Conservation (phyloP, 2,329 filamentous ascomycete genomes). For the Neopestalotiopsis sp. region DNA sequence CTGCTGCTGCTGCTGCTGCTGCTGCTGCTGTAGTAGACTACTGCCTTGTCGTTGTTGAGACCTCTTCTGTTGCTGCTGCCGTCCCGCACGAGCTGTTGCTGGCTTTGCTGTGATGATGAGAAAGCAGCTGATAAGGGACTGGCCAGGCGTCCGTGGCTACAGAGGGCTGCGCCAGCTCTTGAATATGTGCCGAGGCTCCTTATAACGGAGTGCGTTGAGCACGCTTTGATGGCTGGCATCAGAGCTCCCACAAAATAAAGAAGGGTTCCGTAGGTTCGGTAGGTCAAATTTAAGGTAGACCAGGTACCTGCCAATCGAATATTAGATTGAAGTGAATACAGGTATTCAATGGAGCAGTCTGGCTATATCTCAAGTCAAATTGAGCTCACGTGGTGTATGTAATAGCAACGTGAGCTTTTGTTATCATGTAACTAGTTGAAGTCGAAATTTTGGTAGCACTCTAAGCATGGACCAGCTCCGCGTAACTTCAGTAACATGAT, state of each 20-base stretch:
- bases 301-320: not conserved
- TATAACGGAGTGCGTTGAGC: not conserved
- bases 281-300: too few species aligned
- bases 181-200: not conserved
- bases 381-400: not conserved
- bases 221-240: not conserved
- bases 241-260: not conserved
- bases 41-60: too few species aligned
- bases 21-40: too few species aligned
- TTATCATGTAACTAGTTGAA: not conserved
- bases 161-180: not conserved
- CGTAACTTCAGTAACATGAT: not conserved
- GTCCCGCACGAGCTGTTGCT: too few species aligned
- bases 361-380: not conserved
- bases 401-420: too few species aligned
- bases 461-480: not conserved
- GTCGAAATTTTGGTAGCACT: slow-evolving; percentile 1
- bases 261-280: not conserved
- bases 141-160: not conserved
- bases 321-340: not conserved
- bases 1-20: too few species aligned
- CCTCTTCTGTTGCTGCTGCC: too few species aligned
- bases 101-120: not conserved
- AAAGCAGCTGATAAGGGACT: not conserved
- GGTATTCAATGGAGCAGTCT: not conserved